Evolutionary conservation across 2,329 filamentous ascomycete species (phyloP).

Genomic region (Fusarium nodosum): DNA sequence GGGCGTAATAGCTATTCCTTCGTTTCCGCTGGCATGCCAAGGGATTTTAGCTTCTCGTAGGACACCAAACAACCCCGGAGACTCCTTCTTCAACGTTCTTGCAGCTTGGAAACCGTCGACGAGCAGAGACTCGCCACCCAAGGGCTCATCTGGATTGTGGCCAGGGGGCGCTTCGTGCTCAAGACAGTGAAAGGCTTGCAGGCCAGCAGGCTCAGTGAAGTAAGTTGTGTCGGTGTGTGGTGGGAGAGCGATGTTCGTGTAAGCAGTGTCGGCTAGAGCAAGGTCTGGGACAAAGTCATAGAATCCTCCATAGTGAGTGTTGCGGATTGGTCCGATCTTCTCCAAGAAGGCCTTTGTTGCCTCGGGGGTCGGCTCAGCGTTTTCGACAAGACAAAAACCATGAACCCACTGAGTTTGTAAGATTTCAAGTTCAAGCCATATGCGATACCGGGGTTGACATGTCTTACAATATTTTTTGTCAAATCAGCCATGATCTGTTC

Average conservation of each 20-base stretch:
- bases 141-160: slow-evolving; percentile 48
- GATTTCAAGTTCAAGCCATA: slow-evolving; percentile 1
- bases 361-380: slow-evolving; percentile 74
- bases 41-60: slow-evolving; percentile 72
- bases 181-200: slow-evolving; percentile 93
- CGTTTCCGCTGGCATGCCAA: slow-evolving; percentile 91
- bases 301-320: slow-evolving; percentile 88
- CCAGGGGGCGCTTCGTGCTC: slow-evolving; percentile 69
- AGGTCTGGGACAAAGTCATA: slow-evolving; percentile 91
- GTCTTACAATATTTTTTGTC: slow-evolving; percentile 73
- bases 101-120: slow-evolving; percentile 89
- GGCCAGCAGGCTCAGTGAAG: slow-evolving; percentile 89
- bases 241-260: slow-evolving; percentile 85
- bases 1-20: slow-evolving; percentile 84
- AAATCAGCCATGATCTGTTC: slow-evolving; percentile 69
- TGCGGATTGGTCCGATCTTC: slow-evolving; percentile 86
- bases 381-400: slow-evolving; percentile 83
- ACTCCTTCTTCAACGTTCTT: slow-evolving; percentile 65
- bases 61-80: slow-evolving; percentile 67
- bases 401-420: slow-evolving; percentile 66
- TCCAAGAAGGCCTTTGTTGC: slow-evolving; percentile 81
- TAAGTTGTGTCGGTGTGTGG: slow-evolving; percentile 97
- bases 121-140: slow-evolving; percentile 83
- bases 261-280: slow-evolving; percentile 89
- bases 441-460: not conserved